phyloP scores from a whole-genome alignment of 805 yeast genomes.

The Starmerella floricola region DNA sequence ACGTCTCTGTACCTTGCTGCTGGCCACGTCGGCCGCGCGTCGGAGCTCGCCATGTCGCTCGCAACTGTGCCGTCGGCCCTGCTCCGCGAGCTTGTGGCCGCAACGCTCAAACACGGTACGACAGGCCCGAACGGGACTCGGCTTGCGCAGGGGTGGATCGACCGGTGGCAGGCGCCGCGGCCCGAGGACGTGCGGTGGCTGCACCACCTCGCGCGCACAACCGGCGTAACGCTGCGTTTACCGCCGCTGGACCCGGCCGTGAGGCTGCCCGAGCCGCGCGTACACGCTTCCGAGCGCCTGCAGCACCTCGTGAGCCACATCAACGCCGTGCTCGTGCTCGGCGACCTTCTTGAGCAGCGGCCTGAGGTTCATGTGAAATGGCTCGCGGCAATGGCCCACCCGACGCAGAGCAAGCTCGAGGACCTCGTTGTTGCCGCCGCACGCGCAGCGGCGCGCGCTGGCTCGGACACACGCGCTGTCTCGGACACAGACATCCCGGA shows the following conservation, averaged over 20 bases:
- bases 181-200: conserved; percentile 18
- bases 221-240: not conserved
- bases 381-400: conserved; percentile 6
- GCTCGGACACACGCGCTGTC: no score
- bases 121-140: no score
- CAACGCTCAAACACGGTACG: not conserved
- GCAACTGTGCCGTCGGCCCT: conserved; percentile 1
- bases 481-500: not conserved
- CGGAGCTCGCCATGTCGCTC: conserved; percentile 1
- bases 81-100: conserved; percentile 5
- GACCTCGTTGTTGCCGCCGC: conserved; percentile 3
- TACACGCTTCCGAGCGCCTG: conserved; percentile 1
- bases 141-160: conserved; percentile 12
- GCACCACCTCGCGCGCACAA: conserved; percentile 2
- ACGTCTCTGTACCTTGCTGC: conserved; percentile 10
- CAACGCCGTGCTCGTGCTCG: conserved; percentile 7
- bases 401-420: conserved; percentile 3
- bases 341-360: conserved; percentile 5
- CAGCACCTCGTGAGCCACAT: conserved; percentile 8
- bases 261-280: not conserved
- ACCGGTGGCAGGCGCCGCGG: conserved; percentile 14
- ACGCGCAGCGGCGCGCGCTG: no score
- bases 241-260: conserved; percentile 3
- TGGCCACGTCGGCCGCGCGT: conserved; percentile 10
- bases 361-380: conserved; percentile 4